These are phyloP conservation scores for Fusarium redolens DNA, from an alignment of 2,329 filamentous ascomycete genomes.

Conservation along the genomic window DNA sequence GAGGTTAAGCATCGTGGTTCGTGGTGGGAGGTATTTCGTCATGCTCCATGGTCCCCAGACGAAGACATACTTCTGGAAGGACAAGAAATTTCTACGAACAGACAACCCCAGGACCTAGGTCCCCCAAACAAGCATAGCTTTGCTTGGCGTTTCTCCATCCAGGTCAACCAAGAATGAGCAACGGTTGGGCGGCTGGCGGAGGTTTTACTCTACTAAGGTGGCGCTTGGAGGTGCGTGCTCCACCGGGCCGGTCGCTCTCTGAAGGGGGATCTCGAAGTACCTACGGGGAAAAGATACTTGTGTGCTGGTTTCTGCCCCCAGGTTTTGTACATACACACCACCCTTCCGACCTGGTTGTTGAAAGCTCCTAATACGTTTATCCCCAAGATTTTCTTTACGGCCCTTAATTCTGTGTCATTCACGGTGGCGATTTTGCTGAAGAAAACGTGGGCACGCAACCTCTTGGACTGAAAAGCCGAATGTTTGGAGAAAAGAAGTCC, in stretches of 20 bases:
- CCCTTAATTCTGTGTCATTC: constrained; percentile 18
- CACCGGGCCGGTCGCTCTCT: constrained; percentile 43
- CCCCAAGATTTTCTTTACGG: background rate
- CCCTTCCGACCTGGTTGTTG: constrained; percentile 3
- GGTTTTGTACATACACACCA: constrained; percentile 46
- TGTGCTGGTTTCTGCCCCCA: constrained; percentile 32
- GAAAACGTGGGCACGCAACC: constrained; percentile 27
- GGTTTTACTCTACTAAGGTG: constrained; percentile 30
- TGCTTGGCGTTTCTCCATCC: constrained; percentile 29
- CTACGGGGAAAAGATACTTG: constrained; percentile 48
- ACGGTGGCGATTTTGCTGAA: constrained; percentile 25
- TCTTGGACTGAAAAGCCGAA: constrained; percentile 6
- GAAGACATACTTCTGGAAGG: constrained; percentile 48
- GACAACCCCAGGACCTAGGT: constrained; percentile 17
- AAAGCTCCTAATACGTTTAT: constrained; percentile 5
- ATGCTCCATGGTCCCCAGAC: constrained; percentile 34
- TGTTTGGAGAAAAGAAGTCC: constrained; percentile 23
- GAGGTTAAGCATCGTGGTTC: constrained; percentile 36
- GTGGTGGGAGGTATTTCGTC: constrained; percentile 37
- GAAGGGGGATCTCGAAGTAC: constrained; percentile 39
- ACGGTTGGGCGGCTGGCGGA: constrained; percentile 34
- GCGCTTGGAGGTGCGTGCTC: constrained; percentile 30
- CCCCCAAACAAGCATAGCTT: constrained; percentile 27
- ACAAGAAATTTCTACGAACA: constrained; percentile 39
- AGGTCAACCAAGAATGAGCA: constrained; percentile 25